phyloP scores from a whole-genome alignment of 1,284 basidiomycete species.

The Austroboletus sp. region DNA sequence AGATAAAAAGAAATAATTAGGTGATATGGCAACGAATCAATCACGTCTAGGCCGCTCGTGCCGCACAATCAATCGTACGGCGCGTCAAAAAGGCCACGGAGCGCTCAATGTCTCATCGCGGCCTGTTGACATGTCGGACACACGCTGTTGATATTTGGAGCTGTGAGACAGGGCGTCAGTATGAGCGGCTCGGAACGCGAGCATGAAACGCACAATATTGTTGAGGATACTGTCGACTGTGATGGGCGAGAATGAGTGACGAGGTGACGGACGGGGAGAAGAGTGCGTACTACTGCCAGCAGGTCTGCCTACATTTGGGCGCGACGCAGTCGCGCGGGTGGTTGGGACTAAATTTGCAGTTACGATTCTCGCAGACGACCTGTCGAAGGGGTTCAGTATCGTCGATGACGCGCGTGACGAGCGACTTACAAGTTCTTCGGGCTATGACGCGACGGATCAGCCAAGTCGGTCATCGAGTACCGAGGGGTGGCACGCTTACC shows the following conservation, averaged over 20 bases:
- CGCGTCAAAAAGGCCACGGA: background rate
- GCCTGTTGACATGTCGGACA: conserved; percentile 37
- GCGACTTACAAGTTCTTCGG: conserved; percentile 27
- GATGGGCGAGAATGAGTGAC: background rate
- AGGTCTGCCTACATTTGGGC: conserved; percentile 39
- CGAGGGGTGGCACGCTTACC: conserved; percentile 25
- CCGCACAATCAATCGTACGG: background rate
- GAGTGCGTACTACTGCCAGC: conserved; percentile 41
- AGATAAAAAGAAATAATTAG: conserved; percentile 21
- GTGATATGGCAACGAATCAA: conserved; percentile 13
- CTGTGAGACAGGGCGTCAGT: conserved; percentile 17
- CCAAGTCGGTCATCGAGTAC: background rate
- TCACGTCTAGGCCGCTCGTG: conserved; percentile 10
- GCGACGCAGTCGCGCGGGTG: conserved; percentile 39
- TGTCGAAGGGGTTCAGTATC: conserved; percentile 24
- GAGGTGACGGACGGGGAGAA: conserved; percentile 7
- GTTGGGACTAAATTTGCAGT: conserved; percentile 44
- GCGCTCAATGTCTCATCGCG: conserved; percentile 27
- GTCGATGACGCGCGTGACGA: conserved; percentile 5
- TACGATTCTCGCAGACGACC: conserved; percentile 37
- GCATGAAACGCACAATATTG: conserved; percentile 37
- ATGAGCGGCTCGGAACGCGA: background rate
- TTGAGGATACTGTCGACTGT: conserved; percentile 39
- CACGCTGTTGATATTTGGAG: conserved; percentile 36
- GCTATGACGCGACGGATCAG: conserved; percentile 19